Evolutionary conservation across 2,329 filamentous ascomycete genomes (phyloP).

Genomic region (Aspergillus sp.): DNA sequence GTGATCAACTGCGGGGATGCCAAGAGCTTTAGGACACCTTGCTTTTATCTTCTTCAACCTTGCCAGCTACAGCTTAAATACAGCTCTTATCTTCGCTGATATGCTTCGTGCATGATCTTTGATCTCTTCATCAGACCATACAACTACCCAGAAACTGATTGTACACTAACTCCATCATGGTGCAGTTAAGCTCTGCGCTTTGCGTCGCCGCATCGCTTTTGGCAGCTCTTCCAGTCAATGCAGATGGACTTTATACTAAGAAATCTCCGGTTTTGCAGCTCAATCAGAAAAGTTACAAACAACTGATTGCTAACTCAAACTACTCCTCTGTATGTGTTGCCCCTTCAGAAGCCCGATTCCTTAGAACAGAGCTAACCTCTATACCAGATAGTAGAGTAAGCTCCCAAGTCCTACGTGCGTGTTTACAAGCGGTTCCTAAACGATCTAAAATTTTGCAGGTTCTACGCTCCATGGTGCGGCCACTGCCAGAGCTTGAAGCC

Average conservation of each 20-base stretch:
- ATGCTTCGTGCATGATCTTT: not conserved
- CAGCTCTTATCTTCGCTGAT: slow-evolving; percentile 6
- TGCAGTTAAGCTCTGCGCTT: slow-evolving; percentile 41
- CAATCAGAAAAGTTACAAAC: slow-evolving; percentile 74
- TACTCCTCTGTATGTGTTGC: slow-evolving; percentile 73
- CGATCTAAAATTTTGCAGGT: slow-evolving; percentile 57
- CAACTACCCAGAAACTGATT: not conserved
- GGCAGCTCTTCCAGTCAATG: slow-evolving; percentile 63
- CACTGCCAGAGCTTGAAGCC: slow-evolving; percentile 96
- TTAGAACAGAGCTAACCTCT: slow-evolving; percentile 18
- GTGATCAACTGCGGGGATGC: slow-evolving; percentile 19
- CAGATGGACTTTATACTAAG: slow-evolving; percentile 78
- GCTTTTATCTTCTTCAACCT: slow-evolving; percentile 22
- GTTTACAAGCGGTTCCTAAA: slow-evolving; percentile 16
- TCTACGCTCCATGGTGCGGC: slow-evolving; percentile 97
- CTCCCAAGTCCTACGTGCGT: slow-evolving; percentile 12
- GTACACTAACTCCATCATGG: slow-evolving; percentile 25
- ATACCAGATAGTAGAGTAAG: slow-evolving; percentile 54
- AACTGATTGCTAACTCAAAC: slow-evolving; percentile 82
- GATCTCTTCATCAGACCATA: not conserved
- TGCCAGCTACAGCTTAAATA: not conserved
- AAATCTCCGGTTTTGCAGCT: slow-evolving; percentile 84
- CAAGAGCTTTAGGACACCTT: slow-evolving; percentile 46
- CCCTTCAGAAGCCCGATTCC: not conserved
- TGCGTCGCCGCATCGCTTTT: slow-evolving; percentile 62